Evolutionary conservation across 2,329 filamentous ascomycete genomes (phyloP).

Genomic region (Epichloe sp.): DNA sequence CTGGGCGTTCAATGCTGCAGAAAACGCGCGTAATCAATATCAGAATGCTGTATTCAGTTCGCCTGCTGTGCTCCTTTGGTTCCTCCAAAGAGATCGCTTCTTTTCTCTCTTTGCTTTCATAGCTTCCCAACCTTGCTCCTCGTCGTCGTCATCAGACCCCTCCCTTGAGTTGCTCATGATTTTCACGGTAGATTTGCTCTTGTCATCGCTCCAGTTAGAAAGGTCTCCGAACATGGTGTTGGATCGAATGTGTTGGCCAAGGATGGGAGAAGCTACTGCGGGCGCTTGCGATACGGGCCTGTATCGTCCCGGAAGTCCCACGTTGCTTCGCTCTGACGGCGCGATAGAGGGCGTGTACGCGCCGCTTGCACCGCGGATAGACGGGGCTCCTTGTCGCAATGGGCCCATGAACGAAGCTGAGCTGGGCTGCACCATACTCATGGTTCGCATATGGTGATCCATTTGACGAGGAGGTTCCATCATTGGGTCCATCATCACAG

Average conservation of each 20-base stretch:
- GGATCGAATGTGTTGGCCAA: slow-evolving; percentile 18
- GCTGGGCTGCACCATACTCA: slow-evolving; percentile 72
- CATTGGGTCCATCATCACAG: slow-evolving; percentile 33
- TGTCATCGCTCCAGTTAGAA: slow-evolving; percentile 21
- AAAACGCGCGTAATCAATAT: slow-evolving; percentile 1
- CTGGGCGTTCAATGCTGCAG: too few relatives aligned
- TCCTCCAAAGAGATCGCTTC: slow-evolving; percentile 53
- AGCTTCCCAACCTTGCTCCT: slow-evolving; percentile 53
- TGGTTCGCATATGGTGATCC: slow-evolving; percentile 47
- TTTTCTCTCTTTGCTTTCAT: slow-evolving; percentile 58
- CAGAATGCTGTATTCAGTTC: slow-evolving; percentile 36
- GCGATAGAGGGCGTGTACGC: slow-evolving; percentile 85
- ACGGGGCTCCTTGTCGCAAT: slow-evolving; percentile 20
- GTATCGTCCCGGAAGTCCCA: slow-evolving; percentile 82
- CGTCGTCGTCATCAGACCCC: slow-evolving; percentile 42
- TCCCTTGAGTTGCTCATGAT: slow-evolving; percentile 25
- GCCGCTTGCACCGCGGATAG: slow-evolving; percentile 22
- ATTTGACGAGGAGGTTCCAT: slow-evolving; percentile 28
- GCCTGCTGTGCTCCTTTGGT: slow-evolving; percentile 40
- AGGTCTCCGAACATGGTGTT: slow-evolving; percentile 20
- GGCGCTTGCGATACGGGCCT: slow-evolving; percentile 66
- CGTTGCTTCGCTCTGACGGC: slow-evolving; percentile 87
- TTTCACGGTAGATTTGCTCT: slow-evolving; percentile 23
- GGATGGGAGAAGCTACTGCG: slow-evolving; percentile 13
- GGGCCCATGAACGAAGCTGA: slow-evolving; percentile 44